These are phyloP conservation scores for Cordyceps cicadae DNA, from an alignment of 2,329 filamentous ascomycete species.

Conservation along the genomic window DNA sequence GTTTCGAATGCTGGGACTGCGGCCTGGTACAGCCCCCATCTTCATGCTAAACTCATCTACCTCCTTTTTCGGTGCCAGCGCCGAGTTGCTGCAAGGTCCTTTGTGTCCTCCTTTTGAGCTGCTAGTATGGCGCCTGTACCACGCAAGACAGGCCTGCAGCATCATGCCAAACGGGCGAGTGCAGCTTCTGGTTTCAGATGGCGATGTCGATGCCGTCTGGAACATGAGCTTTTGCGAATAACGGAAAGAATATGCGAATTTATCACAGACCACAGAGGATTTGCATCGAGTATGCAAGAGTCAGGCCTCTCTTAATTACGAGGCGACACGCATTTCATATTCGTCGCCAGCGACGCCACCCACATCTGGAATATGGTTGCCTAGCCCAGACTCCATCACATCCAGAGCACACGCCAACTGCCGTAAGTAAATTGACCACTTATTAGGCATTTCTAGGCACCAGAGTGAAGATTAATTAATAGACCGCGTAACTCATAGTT, in stretches of 20 bases:
- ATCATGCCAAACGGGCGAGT: neutral
- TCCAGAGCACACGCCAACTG: neutral
- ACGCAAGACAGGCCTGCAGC: constrained; percentile 5
- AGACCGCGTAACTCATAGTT: no score
- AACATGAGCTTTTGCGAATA: neutral
- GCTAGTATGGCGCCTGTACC: neutral
- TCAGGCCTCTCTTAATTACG: neutral
- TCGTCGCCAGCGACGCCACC: neutral
- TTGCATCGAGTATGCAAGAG: neutral
- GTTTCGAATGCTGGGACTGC: neutral
- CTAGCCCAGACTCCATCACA: constrained; percentile 5
- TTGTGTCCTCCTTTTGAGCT: neutral
- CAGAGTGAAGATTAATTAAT: neutral
- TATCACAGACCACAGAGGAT: neutral
- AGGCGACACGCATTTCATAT: constrained; percentile 5
- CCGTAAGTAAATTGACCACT: neutral
- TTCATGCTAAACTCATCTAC: constrained; percentile 2
- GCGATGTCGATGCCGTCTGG: neutral
- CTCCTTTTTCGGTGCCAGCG: neutral
- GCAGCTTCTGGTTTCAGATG: neutral
- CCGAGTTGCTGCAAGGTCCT: constrained; percentile 1
- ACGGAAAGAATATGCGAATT: neutral
- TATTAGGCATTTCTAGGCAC: neutral
- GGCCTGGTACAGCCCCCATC: constrained; percentile 4
- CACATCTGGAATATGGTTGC: neutral